Conservation (phyloP, 352 stramenopile species). For the Pythium volutum region DNA sequence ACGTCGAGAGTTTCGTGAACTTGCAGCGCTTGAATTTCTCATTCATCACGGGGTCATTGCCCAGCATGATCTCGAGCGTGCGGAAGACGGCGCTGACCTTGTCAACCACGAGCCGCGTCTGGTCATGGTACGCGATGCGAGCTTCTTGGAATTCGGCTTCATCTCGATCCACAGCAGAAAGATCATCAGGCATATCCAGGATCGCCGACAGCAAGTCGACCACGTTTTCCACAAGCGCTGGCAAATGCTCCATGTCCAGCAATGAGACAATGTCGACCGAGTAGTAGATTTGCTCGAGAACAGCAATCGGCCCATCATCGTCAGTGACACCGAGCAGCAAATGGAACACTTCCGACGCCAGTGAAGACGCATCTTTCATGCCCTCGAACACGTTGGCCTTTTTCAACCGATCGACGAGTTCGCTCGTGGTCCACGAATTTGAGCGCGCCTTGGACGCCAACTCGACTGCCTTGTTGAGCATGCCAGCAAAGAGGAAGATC, state of each 20-base stretch:
- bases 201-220: slow-evolving; percentile 74
- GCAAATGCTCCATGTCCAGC: slow-evolving; percentile 61
- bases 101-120: slow-evolving; percentile 66
- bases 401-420: slow-evolving; percentile 58
- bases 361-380: slow-evolving; percentile 49
- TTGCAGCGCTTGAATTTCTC: slow-evolving; percentile 52
- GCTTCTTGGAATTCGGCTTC: slow-evolving; percentile 52
- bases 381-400: slow-evolving; percentile 60
- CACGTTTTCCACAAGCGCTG: slow-evolving; percentile 56
- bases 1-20: slow-evolving; percentile 77
- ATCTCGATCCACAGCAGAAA: slow-evolving; percentile 44
- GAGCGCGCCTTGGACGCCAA: slow-evolving; percentile 47
- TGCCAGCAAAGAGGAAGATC: slow-evolving; percentile 83
- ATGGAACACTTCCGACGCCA: slow-evolving; percentile 67
- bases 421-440: slow-evolving; percentile 45
- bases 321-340: slow-evolving; percentile 63
- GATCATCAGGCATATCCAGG: slow-evolving; percentile 78
- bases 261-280: slow-evolving; percentile 50
- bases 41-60: slow-evolving; percentile 83
- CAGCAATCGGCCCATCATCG: slow-evolving; percentile 40
- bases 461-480: slow-evolving; percentile 60
- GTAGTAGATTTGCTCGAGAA: slow-evolving; percentile 65
- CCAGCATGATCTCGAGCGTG: slow-evolving; percentile 81
- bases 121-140: slow-evolving; percentile 63
- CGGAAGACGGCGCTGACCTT: slow-evolving; percentile 75